phyloP scores from a whole-genome alignment of 495 filamentous ascomycete species.

The Penicillium roqueforti region DNA sequence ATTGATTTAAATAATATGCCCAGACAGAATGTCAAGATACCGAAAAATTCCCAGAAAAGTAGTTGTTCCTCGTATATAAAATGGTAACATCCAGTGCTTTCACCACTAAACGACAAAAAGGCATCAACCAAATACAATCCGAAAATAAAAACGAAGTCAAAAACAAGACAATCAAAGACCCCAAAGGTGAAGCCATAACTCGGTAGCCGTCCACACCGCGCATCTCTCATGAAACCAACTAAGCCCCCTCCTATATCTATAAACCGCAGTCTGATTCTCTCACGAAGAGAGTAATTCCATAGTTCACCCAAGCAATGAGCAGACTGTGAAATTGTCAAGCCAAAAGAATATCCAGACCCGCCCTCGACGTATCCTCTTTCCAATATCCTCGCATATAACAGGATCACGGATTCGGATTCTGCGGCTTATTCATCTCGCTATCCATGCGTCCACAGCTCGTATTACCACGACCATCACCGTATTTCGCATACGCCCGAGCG shows the following conservation, averaged over 20 bases:
- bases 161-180: not conserved
- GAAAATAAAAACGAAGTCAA: not conserved
- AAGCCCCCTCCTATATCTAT: not conserved
- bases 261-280: not conserved
- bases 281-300: too few species aligned
- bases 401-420: slow-evolving; percentile 12
- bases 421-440: slow-evolving; percentile 22
- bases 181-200: not conserved
- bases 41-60: not conserved
- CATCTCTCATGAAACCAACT: not conserved
- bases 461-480: slow-evolving; percentile 17
- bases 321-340: not conserved
- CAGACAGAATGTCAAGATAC: too few species aligned
- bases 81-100: not conserved
- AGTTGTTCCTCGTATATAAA: not conserved
- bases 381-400: not conserved
- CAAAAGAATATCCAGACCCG: not conserved
- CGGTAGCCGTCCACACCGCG: not conserved
- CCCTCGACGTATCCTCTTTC: not conserved
- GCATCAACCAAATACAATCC: not conserved
- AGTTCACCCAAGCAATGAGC: too few species aligned
- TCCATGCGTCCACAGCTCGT: slow-evolving; percentile 24
- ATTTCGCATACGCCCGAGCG: slow-evolving; percentile 13
- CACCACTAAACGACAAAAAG: not conserved
- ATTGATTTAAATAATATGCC: too few species aligned